Evolutionary conservation across 192 early-diverging fungal genomes (phyloP).

Genomic region (Chytriomyces sp.): DNA sequence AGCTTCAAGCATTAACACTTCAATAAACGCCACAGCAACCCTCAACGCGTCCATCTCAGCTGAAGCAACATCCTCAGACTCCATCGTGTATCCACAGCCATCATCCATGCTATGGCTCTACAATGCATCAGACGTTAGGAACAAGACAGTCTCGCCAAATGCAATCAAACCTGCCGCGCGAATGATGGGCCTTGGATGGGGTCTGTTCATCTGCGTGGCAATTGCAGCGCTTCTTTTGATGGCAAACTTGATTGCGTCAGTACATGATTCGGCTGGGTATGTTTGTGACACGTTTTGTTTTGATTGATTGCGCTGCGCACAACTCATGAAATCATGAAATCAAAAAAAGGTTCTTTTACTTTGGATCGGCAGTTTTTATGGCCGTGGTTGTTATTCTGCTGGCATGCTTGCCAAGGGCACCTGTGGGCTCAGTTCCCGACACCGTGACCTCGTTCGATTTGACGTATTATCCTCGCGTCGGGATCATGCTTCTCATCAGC

Average conservation of each 20-base stretch:
- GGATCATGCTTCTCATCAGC: conserved; percentile 18
- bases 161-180: conserved; percentile 29
- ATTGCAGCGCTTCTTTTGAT: conserved; percentile 18
- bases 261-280: conserved; percentile 29
- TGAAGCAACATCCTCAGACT: too few species aligned
- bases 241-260: conserved; percentile 12
- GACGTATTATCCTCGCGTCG: conserved; percentile 33
- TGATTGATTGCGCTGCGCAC: background rate
- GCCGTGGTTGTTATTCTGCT: conserved; percentile 38
- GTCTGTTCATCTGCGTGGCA: conserved; percentile 17
- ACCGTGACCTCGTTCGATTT: conserved; percentile 24
- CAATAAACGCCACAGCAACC: background rate
- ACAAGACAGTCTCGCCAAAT: background rate
- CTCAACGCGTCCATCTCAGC: too few species aligned
- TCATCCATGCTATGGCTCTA: conserved; percentile 3
- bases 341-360: conserved; percentile 23
- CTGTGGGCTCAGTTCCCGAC: conserved; percentile 30
- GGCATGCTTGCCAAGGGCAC: conserved; percentile 21
- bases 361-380: conserved; percentile 23
- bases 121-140: background rate
- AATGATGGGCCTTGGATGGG: conserved; percentile 47
- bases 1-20: background rate
- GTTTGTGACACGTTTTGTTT: background rate
- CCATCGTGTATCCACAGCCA: background rate
- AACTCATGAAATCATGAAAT: background rate